Conservation (phyloP, 352 stramenopile genomes). For the Globisporangium echinulatum region DNA sequence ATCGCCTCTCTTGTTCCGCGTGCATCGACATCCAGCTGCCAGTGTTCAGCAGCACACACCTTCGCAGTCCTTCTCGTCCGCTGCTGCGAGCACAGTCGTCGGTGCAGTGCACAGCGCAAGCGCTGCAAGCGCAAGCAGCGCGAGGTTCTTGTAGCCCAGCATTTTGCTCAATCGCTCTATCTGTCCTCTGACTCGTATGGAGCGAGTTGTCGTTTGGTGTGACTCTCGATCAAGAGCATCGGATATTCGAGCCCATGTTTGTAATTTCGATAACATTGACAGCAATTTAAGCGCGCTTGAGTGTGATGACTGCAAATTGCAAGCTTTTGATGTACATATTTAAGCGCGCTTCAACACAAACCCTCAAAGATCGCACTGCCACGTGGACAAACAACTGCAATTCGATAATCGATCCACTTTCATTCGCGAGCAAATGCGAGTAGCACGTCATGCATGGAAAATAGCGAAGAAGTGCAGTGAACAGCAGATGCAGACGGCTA, state of each 20-base stretch:
- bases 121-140: constrained; percentile 64
- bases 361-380: too few relatives aligned
- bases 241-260: neutral
- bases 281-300: constrained; percentile 19
- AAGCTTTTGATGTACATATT: constrained; percentile 9
- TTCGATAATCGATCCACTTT: too few relatives aligned
- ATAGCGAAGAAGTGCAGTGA: too few relatives aligned
- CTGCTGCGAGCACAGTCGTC: constrained; percentile 25
- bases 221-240: neutral
- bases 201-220: neutral
- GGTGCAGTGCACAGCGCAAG: constrained; percentile 31
- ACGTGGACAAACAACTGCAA: too few relatives aligned
- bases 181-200: neutral
- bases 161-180: constrained; percentile 21
- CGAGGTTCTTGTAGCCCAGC: constrained; percentile 46
- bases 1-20: too few relatives aligned
- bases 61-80: constrained; percentile 88
- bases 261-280: neutral
- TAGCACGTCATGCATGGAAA: too few relatives aligned
- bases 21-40: too few relatives aligned
- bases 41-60: constrained; percentile 30
- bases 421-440: too few relatives aligned
- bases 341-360: neutral
- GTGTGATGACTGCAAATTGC: constrained; percentile 5
- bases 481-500: too few relatives aligned